Evolutionary conservation across 83 land plant species (phyloP), one percentile per base, ranked within the genome.

Genomic region (Picea engelmannii): DNA sequence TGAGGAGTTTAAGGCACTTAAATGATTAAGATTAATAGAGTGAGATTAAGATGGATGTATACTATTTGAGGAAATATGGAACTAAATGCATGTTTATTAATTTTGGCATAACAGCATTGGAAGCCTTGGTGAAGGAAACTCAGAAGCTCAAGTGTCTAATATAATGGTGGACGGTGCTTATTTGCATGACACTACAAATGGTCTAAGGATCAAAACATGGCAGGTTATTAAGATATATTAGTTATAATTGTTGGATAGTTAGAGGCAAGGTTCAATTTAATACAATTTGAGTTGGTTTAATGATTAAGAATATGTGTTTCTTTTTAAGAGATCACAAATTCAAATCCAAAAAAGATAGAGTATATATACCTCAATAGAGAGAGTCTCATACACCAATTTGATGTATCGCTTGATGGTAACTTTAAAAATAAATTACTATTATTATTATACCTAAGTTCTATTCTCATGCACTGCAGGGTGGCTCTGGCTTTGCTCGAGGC

Each of bases 191-290:
- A 90, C 96, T 47, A 90, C 86, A 38, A 92, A 92, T 82, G 96
- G 96, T 35, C 81, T 90, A 4, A 82, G 96, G 76, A 92, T 94
- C 44, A 94, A 94, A 76, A 90, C 96, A 15, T 92, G 95, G 96
- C 92, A 87, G 90, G 94, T 89, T 70, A 58, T 4, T 66, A 66
- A 7, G 11, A 21, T 66, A 21, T n/a, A n/a, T 23, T 13, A 18
- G 15, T n/a, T 66, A 66, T 66, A 66, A n/a, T n/a, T 2, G 24
- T 0, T 66, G 3, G 15, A 55, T 55, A 12, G 3, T 12, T 55
- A 12, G 13, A 55, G 58, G 58, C 12, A 55, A 55, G 15, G 15
- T 3, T 55, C 15, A 44, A 74, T 5, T 17, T 70, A 71, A 11
- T 71, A 31, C 35, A 31, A 31, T 31, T 31, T 31, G 35, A 31